Evolutionary conservation across 495 filamentous ascomycete species (phyloP).

Genomic region (Cercophora newfieldiana): DNA sequence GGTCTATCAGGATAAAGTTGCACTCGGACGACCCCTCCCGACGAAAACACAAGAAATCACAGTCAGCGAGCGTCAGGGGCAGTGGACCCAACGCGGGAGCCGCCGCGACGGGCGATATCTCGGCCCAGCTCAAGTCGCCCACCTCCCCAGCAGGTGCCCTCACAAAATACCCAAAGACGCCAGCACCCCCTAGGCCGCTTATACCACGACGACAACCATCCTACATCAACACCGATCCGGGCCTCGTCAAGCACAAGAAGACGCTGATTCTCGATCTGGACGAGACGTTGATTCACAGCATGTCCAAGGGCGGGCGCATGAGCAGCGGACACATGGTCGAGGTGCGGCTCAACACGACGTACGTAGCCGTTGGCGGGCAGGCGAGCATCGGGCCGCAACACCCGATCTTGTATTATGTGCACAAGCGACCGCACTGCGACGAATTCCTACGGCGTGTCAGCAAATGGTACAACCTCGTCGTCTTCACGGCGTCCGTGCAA

Average conservation of each 20-base stretch:
- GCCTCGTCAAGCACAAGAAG: constrained; percentile 64
- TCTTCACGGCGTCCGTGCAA: constrained; percentile 96
- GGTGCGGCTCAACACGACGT: constrained; percentile 76
- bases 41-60: constrained; percentile 58
- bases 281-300: constrained; percentile 95
- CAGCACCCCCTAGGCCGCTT: constrained; percentile 83
- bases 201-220: constrained; percentile 84
- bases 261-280: constrained; percentile 94
- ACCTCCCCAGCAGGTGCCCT: constrained; percentile 78
- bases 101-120: constrained; percentile 40
- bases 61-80: constrained; percentile 40
- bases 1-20: constrained; percentile 88
- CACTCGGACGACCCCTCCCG: constrained; percentile 74
- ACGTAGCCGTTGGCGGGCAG: constrained; percentile 61
- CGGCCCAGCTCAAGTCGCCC: constrained; percentile 77
- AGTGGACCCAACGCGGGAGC: constrained; percentile 20
- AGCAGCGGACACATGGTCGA: constrained; percentile 98
- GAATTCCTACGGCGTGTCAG: constrained; percentile 89
- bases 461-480: constrained; percentile 98
- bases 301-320: constrained; percentile 95
- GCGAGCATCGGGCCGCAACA: constrained; percentile 78
- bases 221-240: constrained; percentile 57
- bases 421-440: constrained; percentile 95
- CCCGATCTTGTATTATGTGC: constrained; percentile 97
- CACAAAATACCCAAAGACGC: constrained; percentile 86